These are phyloP conservation scores for Mycena polygramma DNA, from an alignment of 768 basidiomycete species.

Conservation along the genomic window DNA sequence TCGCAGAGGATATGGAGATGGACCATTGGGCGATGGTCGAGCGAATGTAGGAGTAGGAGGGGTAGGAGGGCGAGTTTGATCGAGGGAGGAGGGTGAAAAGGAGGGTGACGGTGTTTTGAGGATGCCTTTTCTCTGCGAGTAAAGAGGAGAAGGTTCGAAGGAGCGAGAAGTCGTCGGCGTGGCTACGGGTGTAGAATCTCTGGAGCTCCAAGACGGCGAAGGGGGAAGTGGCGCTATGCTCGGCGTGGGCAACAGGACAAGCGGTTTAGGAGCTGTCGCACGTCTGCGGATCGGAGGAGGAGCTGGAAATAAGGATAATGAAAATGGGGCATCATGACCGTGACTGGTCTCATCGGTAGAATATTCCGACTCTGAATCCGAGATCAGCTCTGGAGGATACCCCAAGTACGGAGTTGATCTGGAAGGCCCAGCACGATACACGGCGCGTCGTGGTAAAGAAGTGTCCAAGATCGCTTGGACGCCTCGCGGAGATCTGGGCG, in stretches of 20 bases:
- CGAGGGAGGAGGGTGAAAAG: slow-evolving; percentile 46
- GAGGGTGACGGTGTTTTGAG: slow-evolving; percentile 43
- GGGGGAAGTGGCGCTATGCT: slow-evolving; percentile 48
- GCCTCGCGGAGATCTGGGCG: neutral
- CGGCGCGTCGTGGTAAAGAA: neutral
- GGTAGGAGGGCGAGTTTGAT: slow-evolving; percentile 54
- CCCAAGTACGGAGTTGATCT: slow-evolving; percentile 28
- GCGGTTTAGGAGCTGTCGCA: slow-evolving; percentile 50
- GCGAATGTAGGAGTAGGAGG: slow-evolving; percentile 47
- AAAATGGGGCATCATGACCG: slow-evolving; percentile 22
- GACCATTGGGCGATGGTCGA: neutral
- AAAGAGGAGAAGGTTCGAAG: slow-evolving; percentile 15
- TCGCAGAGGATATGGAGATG: slow-evolving; percentile 12
- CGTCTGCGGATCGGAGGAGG: slow-evolving; percentile 57
- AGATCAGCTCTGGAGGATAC: slow-evolving; percentile 16
- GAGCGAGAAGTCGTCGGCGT: slow-evolving; percentile 56
- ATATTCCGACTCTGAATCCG: slow-evolving; percentile 40
- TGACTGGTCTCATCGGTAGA: slow-evolving; percentile 29
- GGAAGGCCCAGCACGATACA: slow-evolving; percentile 23
- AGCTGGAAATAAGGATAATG: slow-evolving; percentile 53
- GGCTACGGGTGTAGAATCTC: slow-evolving; percentile 57
- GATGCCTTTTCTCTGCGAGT: slow-evolving; percentile 36
- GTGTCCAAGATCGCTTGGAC: slow-evolving; percentile 15
- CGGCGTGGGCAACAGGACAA: slow-evolving; percentile 50
- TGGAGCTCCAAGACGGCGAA: slow-evolving; percentile 49